Percentiles rank a stretch among this genome's conserved stretches.
Evolutionary conservation across 2,329 filamentous ascomycete species (phyloP).

Genomic region (Graphilbum sp.): DNA sequence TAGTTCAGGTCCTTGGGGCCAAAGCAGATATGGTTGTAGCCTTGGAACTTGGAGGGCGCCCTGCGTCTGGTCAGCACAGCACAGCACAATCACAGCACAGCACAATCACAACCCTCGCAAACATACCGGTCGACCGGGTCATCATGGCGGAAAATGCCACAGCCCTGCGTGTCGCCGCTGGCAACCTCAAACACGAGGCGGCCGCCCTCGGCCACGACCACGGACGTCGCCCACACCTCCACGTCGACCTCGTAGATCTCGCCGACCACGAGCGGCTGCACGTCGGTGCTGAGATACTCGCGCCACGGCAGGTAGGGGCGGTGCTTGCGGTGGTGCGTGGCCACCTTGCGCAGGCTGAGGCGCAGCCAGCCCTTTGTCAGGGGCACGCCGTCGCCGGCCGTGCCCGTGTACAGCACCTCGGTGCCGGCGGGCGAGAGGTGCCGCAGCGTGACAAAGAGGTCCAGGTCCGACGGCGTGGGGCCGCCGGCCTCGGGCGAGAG

Average conservation of each 20-base stretch:
- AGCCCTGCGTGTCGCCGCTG: constrained; percentile 41
- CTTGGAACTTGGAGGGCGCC: no score
- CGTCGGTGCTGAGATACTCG: constrained; percentile 40
- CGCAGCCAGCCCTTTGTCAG: constrained; percentile 50
- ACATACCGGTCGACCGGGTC: constrained; percentile 28
- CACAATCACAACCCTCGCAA: no score
- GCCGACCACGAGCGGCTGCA: constrained; percentile 33
- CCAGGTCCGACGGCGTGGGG: constrained; percentile 32
- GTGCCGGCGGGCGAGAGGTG: constrained; percentile 36
- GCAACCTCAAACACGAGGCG: constrained; percentile 38
- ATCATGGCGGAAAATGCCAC: constrained; percentile 38
- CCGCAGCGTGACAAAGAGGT: constrained; percentile 46
- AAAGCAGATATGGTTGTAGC: no score
- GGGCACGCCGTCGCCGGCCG: constrained; percentile 45
- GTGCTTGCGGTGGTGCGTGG: constrained; percentile 32
- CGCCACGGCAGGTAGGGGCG: constrained; percentile 37
- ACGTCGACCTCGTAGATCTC: constrained; percentile 44
- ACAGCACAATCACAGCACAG: no score
- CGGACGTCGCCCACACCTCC: constrained; percentile 49
- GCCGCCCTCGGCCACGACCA: constrained; percentile 31
- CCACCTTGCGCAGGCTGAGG: constrained; percentile 36
- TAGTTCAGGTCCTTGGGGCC: no score
- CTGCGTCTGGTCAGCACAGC: no score
- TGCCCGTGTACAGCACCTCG: constrained; percentile 49
- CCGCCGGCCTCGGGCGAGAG: constrained; percentile 39